Evolutionary conservation across 2,329 filamentous ascomycete genomes (phyloP), one percentile per base, ranked within the genome.

Genomic region (Atkinsonella texensis): DNA sequence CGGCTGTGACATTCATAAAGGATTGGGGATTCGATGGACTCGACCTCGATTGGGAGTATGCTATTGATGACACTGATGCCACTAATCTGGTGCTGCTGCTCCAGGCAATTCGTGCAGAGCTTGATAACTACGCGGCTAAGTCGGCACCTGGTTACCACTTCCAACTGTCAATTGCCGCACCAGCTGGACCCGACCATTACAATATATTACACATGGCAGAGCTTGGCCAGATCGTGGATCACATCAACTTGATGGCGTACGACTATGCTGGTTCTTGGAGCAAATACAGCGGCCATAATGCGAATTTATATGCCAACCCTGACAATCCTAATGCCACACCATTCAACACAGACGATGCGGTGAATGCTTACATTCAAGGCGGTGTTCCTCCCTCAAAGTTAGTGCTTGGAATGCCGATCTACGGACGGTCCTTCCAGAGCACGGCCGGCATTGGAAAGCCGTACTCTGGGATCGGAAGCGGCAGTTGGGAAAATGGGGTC

Each of bases 261-360:
- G 85, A 90, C 68, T 89, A 71, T 63, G 75, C 84, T 5, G 87
- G 86, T n/a, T 79, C 77, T 13, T 94, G 85, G 83, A 78, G 81
- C 58, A 67, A 68, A 6, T 64, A 63, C 3, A 71, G 82, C 1
- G 85, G 81, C 1, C 86, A 93, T 66, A 76, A 84, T 59, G 80
- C 87, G 5, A 93, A 93, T 61, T 63, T 93, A 4, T 85, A 79
- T 64, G 63, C 73, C 3, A 81, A 76, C 46, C 60, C 64, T 1
- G 58, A 67, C 5, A 77, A 80, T 60, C 75, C 81, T 0, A 58
- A 64, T 5, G 71, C 75, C 28, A 91, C 87, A 0, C 84, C 84
- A 0, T 91, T 83, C 71, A 84, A 77, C 62, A 84, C 83, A 2
- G 72, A 84, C 33, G 67, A 71, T 17, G 85, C 86, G 3, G 68